Conservation (phyloP, 192 early-diverging fungal genomes). For the Lunasporangiospora selenospora region DNA sequence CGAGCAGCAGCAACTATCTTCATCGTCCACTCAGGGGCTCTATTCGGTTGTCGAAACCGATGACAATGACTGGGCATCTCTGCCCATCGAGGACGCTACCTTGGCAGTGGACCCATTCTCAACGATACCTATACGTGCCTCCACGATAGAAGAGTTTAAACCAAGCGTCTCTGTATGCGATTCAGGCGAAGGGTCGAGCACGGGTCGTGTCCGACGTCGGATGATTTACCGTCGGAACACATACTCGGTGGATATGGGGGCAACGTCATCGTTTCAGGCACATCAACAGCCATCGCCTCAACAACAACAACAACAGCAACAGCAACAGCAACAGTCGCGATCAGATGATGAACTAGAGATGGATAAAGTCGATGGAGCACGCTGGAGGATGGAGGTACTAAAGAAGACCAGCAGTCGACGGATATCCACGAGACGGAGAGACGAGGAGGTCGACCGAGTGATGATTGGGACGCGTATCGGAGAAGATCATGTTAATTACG, state of each 20-base stretch:
- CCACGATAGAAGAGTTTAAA: too few species aligned
- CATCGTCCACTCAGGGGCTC: too few species aligned
- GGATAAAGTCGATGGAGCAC: slow-evolving; percentile 47
- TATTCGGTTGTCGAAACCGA: too few species aligned
- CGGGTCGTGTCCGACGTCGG: slow-evolving; percentile 14
- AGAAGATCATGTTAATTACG: slow-evolving; percentile 95
- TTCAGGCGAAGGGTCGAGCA: not conserved
- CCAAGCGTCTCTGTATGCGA: not conserved
- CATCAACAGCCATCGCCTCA: too few species aligned
- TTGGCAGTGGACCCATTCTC: too few species aligned
- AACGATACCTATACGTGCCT: too few species aligned
- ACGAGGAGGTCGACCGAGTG: slow-evolving; percentile 52
- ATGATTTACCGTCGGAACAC: slow-evolving; percentile 52
- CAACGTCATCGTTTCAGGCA: slow-evolving; percentile 34
- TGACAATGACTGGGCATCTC: too few species aligned
- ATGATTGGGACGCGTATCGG: slow-evolving; percentile 85
- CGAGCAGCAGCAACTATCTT: too few species aligned
- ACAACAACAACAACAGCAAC: too few species aligned
- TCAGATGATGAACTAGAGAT: slow-evolving; percentile 53
- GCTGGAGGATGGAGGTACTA: slow-evolving; percentile 35
- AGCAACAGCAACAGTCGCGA: too few species aligned
- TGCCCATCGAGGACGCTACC: too few species aligned
- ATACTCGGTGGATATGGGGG: slow-evolving; percentile 49
- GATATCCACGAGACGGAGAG: slow-evolving; percentile 46
- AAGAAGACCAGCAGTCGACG: slow-evolving; percentile 51